These are phyloP conservation scores for Rhizophlyctis rosea DNA, from an alignment of 192 early-diverging fungal species.

Conservation along the genomic window DNA sequence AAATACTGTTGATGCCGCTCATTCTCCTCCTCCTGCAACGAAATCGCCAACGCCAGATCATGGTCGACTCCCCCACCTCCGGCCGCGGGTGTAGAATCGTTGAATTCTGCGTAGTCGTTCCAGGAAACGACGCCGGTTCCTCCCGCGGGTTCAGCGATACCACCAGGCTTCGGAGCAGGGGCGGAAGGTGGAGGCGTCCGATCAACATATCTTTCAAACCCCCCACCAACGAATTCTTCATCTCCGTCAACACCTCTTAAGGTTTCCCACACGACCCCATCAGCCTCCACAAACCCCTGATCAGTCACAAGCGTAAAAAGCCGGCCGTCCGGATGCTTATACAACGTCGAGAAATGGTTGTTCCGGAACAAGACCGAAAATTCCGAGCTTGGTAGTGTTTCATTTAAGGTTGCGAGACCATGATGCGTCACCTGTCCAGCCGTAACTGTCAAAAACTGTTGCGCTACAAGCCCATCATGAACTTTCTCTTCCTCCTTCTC, in stretches of 20 bases:
- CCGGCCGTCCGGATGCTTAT: slow-evolving; percentile 19
- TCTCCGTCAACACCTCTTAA: slow-evolving; percentile 37
- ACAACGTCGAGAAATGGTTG: slow-evolving; percentile 68
- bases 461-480: slow-evolving; percentile 38
- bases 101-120: neutral
- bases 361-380: slow-evolving; percentile 88
- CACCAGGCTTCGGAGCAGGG: neutral
- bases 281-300: slow-evolving; percentile 35
- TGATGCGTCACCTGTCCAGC: slow-evolving; percentile 82
- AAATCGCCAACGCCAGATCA: slow-evolving; percentile 33
- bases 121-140: neutral
- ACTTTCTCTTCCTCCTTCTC: slow-evolving; percentile 3
- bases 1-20: slow-evolving; percentile 10
- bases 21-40: slow-evolving; percentile 40
- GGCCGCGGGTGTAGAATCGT: neutral
- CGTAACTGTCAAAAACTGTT: slow-evolving; percentile 70
- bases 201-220: slow-evolving; percentile 11
- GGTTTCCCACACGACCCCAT: slow-evolving; percentile 43
- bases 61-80: neutral
- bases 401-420: slow-evolving; percentile 69
- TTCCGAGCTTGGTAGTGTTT: slow-evolving; percentile 50
- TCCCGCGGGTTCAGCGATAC: neutral
- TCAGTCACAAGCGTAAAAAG: slow-evolving; percentile 51
- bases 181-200: neutral
- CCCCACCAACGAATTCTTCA: slow-evolving; percentile 31